phyloP scores from a whole-genome alignment of 2,329 filamentous ascomycete species.

The Fusarium sp. region DNA sequence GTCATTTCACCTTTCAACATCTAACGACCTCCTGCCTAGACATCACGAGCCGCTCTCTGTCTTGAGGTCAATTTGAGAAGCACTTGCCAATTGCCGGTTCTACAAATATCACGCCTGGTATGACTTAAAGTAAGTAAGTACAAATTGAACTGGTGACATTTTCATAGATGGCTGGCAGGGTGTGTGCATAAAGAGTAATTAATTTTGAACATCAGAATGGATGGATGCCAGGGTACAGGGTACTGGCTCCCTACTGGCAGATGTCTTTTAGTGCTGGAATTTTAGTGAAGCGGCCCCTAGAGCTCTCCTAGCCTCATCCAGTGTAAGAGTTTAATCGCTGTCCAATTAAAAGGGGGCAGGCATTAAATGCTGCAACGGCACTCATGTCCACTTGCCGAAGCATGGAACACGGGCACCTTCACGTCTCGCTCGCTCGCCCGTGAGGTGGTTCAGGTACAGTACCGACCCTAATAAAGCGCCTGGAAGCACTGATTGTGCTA shows the following conservation, averaged over 20 bases:
- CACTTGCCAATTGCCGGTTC: neutral
- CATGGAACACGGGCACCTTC: neutral
- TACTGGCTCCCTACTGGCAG: neutral
- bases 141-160: neutral
- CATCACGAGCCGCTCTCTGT: neutral
- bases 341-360: slow-evolving; percentile 20
- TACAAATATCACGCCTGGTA: neutral
- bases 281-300: slow-evolving; percentile 18
- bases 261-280: slow-evolving; percentile 16
- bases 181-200: slow-evolving; percentile 1
- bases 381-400: slow-evolving; percentile 34
- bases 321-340: slow-evolving; percentile 4
- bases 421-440: neutral
- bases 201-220: neutral
- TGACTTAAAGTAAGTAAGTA: neutral
- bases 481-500: neutral
- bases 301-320: slow-evolving; percentile 7
- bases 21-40: neutral
- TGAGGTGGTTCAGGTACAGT: neutral
- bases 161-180: neutral
- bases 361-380: slow-evolving; percentile 6
- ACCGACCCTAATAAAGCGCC: neutral
- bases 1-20: neutral
- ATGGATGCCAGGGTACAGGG: slow-evolving; percentile 5
- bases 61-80: neutral